phyloP scores from a whole-genome alignment of 257 asterid genomes.

The Solanum chilense region DNA sequence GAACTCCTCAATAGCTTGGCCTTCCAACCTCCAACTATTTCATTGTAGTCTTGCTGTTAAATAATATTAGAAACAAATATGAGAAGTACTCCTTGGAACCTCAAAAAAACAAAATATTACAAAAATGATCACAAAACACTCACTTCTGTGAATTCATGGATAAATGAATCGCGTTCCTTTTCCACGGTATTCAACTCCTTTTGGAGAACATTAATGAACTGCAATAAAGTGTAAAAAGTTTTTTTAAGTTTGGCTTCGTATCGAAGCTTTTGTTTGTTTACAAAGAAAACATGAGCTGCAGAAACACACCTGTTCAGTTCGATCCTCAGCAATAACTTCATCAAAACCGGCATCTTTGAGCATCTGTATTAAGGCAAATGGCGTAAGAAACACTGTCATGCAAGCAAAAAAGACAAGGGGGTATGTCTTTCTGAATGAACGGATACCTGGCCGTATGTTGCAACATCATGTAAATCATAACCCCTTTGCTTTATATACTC shows the following conservation, averaged over 20 bases:
- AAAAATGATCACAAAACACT: neutral
- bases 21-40: constrained; percentile 81
- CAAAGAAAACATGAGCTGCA: neutral
- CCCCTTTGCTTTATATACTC: constrained; percentile 6
- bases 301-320: constrained; percentile 68
- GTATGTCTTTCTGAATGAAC: neutral
- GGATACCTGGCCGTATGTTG: constrained; percentile 34
- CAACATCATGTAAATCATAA: constrained; percentile 4
- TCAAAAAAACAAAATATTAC: neutral
- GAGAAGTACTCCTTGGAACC: neutral
- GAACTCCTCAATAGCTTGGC: constrained; percentile 68
- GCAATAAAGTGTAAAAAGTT: neutral
- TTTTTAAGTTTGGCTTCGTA: neutral
- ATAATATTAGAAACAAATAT: neutral
- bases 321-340: constrained; percentile 84
- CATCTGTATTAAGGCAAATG: constrained; percentile 40
- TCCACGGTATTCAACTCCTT: constrained; percentile 61
- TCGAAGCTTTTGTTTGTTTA: neutral
- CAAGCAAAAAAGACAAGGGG: neutral
- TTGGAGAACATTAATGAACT: constrained; percentile 77
- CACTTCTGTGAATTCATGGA: constrained; percentile 77
- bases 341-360: constrained; percentile 81
- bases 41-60: constrained; percentile 41
- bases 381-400: neutral
- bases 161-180: constrained; percentile 67